Evolutionary conservation across 306 rosid species (phyloP).

Genomic region (Cicer pinnatifidum): DNA sequence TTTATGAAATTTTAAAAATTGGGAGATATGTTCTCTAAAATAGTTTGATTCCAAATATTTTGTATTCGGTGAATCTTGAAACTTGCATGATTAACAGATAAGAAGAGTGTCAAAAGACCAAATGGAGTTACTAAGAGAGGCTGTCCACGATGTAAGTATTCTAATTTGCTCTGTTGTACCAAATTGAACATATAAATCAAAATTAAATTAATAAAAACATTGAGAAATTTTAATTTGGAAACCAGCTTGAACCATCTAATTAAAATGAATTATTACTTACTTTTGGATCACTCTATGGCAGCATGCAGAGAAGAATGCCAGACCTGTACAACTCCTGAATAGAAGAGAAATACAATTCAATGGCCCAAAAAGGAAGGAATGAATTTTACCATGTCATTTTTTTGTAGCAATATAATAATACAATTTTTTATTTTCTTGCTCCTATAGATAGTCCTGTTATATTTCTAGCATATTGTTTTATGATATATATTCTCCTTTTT

Average conservation of each 20-base stretch:
- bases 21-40: no score
- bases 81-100: conserved; percentile 44
- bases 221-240: neutral
- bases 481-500: no score
- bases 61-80: neutral
- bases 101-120: conserved; percentile 51
- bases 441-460: conserved; percentile 1
- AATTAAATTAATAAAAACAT: neutral
- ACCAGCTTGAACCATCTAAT: neutral
- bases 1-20: no score
- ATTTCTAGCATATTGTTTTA: conserved; percentile 3
- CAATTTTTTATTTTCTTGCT: neutral
- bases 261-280: conserved; percentile 5
- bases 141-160: conserved; percentile 68
- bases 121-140: conserved; percentile 53
- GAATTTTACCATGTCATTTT: neutral
- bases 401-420: neutral
- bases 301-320: conserved; percentile 53
- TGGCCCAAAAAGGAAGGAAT: conserved; percentile 10
- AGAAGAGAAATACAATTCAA: conserved; percentile 42
- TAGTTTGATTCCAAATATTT: no score
- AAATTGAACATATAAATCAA: neutral
- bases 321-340: conserved; percentile 51
- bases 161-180: neutral
- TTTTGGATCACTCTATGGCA: conserved; percentile 32